Evolutionary conservation across 345 rosid genomes (phyloP).

Genomic region (Kernera saxatilis): DNA sequence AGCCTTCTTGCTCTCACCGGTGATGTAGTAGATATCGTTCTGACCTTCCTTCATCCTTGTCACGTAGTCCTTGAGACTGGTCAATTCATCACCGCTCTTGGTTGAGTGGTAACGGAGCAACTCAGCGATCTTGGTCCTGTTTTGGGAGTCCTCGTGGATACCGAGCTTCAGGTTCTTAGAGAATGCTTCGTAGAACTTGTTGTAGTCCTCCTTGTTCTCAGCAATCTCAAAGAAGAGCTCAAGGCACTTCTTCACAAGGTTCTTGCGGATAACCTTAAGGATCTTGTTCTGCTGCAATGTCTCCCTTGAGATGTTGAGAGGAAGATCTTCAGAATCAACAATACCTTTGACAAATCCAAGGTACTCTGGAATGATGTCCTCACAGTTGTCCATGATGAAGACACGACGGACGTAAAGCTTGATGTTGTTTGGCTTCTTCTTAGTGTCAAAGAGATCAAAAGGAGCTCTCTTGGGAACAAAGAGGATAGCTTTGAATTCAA

Average conservation of each 20-base stretch:
- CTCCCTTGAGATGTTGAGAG: slow-evolving; percentile 86
- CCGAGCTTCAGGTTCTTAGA: slow-evolving; percentile 88
- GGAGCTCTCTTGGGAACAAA: slow-evolving; percentile 93
- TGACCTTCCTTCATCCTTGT: slow-evolving; percentile 96
- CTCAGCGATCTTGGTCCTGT: slow-evolving; percentile 75
- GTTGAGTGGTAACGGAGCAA: slow-evolving; percentile 84
- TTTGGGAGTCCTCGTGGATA: slow-evolving; percentile 80
- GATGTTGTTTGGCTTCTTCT: slow-evolving; percentile 89
- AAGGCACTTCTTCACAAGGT: slow-evolving; percentile 83
- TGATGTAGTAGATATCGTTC: slow-evolving; percentile 71
- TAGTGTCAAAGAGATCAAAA: slow-evolving; percentile 83
- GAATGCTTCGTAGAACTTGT: slow-evolving; percentile 87
- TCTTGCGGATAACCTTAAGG: slow-evolving; percentile 83
- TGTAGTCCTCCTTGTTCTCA: slow-evolving; percentile 92
- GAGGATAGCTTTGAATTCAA: slow-evolving; percentile 87
- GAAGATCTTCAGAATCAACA: slow-evolving; percentile 88
- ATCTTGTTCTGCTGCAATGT: slow-evolving; percentile 88
- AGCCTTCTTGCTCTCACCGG: slow-evolving; percentile 92
- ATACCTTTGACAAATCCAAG: slow-evolving; percentile 86
- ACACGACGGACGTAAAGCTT: slow-evolving; percentile 92
- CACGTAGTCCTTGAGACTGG: slow-evolving; percentile 85
- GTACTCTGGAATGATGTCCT: slow-evolving; percentile 78
- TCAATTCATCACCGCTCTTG: slow-evolving; percentile 87
- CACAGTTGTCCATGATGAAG: slow-evolving; percentile 94
- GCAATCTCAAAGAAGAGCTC: slow-evolving; percentile 91